A percentile compares a stretch with the other conserved stretches of the same genome.
These are phyloP conservation scores for Exserohilum rostratum DNA, from an alignment of 2,329 filamentous ascomycete species.

Conservation along the genomic window DNA sequence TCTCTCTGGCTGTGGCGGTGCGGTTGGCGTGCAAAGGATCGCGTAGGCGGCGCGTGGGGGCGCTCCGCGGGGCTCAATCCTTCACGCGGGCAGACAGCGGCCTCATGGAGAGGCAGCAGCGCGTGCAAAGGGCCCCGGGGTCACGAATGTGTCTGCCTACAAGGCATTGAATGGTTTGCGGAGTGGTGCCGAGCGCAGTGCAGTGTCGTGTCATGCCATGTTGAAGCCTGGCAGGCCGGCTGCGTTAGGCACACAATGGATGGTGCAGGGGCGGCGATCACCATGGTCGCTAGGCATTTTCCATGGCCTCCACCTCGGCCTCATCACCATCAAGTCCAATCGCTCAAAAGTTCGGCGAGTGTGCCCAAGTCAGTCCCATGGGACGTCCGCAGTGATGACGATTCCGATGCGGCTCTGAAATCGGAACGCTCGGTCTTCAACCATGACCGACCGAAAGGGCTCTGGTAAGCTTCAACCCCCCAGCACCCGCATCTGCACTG, in stretches of 20 bases:
- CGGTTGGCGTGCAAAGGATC: conserved; percentile 1
- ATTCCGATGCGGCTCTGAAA: conserved; percentile 22
- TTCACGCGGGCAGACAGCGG: not conserved
- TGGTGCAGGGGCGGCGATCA: conserved; percentile 23
- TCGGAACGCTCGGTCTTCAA: conserved; percentile 18
- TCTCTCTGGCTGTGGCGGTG: conserved; percentile 4
- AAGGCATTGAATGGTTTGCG: conserved; percentile 36
- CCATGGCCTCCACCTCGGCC: conserved; percentile 10
- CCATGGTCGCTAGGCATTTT: conserved; percentile 9
- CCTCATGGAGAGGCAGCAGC: conserved; percentile 11
- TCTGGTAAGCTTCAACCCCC: conserved; percentile 28
- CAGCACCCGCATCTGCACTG: not conserved
- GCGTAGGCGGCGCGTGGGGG: conserved; percentile 22
- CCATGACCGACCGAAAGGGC: conserved; percentile 42
- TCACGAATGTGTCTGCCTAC: conserved; percentile 41
- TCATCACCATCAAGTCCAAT: not conserved
- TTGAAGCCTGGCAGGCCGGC: conserved; percentile 34
- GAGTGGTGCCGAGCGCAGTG: conserved; percentile 22
- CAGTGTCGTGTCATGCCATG: conserved; percentile 1
- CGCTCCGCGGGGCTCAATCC: conserved; percentile 20
- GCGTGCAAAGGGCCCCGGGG: conserved; percentile 21
- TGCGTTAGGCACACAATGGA: conserved; percentile 13
- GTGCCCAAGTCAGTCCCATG: not conserved
- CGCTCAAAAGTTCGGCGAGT: not conserved
- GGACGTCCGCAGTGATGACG: conserved; percentile 11